A percentile compares a stretch with the other conserved stretches of the same genome.
Conservation (phyloP, 176 grass and related monocot genomes). For the Bolboschoenus planiculmis region DNA sequence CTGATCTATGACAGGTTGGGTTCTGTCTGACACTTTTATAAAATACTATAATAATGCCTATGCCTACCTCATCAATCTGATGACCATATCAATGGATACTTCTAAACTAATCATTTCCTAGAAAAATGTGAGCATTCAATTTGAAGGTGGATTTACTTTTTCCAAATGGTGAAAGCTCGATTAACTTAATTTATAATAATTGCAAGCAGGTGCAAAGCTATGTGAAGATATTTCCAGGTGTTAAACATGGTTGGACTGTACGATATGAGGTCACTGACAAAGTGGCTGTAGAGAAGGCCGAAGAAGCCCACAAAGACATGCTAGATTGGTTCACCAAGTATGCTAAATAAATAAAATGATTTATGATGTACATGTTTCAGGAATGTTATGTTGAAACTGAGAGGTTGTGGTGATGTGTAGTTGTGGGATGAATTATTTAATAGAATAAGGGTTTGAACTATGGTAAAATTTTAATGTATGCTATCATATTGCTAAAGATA, state of each 20-base stretch:
- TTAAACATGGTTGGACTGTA: slow-evolving; percentile 34
- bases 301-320: slow-evolving; percentile 36
- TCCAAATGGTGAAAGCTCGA: not conserved
- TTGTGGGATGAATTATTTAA: not conserved
- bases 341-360: slow-evolving; percentile 28
- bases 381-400: not conserved
- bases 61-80: not conserved
- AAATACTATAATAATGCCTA: not conserved
- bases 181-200: not conserved
- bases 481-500: not conserved
- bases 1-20: not conserved
- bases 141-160: not conserved
- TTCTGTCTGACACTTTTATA: not conserved
- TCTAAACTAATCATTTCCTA: not conserved
- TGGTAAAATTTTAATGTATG: not conserved
- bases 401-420: not conserved
- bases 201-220: slow-evolving; percentile 28
- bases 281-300: slow-evolving; percentile 16
- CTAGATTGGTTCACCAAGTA: slow-evolving; percentile 28
- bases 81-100: not conserved
- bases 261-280: slow-evolving; percentile 29
- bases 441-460: not conserved
- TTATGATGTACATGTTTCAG: not conserved
- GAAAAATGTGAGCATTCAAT: not conserved
- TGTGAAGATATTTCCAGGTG: slow-evolving; percentile 37